These are phyloP conservation scores for Ceratocystis albifundus DNA, from an alignment of 2,329 filamentous ascomycete genomes.

Conservation along the genomic window DNA sequence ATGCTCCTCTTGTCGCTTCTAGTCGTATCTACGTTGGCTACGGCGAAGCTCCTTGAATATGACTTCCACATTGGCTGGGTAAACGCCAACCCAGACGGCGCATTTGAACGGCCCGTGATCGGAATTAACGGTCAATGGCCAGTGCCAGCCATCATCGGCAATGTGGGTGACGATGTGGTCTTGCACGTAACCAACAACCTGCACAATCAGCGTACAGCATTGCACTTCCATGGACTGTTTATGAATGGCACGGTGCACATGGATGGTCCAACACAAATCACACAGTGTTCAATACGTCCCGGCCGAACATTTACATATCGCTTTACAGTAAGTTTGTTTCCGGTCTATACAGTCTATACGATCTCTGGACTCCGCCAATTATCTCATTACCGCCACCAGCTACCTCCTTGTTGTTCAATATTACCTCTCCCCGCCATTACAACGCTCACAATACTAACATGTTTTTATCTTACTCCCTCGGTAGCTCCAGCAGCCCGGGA, in stretches of 20 bases:
- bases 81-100: conserved; percentile 58
- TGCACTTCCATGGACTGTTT: conserved; percentile 62
- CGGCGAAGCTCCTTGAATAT: conserved; percentile 42
- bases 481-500: conserved; percentile 48
- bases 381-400: too few relatives aligned
- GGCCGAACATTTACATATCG: conserved; percentile 58
- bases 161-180: conserved; percentile 49
- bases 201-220: conserved; percentile 50
- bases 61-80: conserved; percentile 64
- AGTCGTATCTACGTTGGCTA: conserved; percentile 26
- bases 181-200: conserved; percentile 49
- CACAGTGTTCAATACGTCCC: conserved; percentile 55
- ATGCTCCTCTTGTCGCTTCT: conserved; percentile 15
- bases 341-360: too few relatives aligned
- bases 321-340: conserved; percentile 43
- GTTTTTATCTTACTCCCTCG: background rate
- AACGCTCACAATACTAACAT: conserved; percentile 2
- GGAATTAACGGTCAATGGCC: conserved; percentile 71
- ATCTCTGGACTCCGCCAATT: too few relatives aligned
- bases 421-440: background rate
- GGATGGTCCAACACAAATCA: conserved; percentile 56
- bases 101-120: conserved; percentile 52
- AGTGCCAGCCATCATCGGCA: conserved; percentile 52
- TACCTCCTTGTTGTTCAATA: too few relatives aligned
- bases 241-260: conserved; percentile 56